Conservation (phyloP, 768 basidiomycete species). For the Paxillus ammoniavirescens region DNA sequence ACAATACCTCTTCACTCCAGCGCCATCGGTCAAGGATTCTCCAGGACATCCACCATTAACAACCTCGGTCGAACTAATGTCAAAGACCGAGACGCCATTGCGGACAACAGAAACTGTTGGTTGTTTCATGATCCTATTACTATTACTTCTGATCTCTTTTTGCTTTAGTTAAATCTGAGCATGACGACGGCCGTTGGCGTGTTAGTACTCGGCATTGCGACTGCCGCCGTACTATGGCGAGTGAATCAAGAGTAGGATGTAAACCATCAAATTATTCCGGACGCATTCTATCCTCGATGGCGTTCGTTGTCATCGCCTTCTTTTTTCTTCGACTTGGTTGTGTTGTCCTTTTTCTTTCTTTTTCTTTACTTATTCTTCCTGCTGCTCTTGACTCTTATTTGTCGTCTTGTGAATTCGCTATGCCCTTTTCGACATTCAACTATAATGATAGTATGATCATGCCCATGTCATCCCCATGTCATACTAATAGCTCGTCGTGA, state of each 20-base stretch:
- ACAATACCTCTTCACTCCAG: constrained; percentile 32
- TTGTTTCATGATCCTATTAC: constrained; percentile 19
- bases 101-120: constrained; percentile 28
- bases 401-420: constrained; percentile 23
- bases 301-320: constrained; percentile 11
- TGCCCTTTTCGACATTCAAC: constrained; percentile 13
- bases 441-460: constrained; percentile 17
- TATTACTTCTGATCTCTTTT: constrained; percentile 18
- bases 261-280: constrained; percentile 13
- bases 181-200: constrained; percentile 60
- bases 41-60: constrained; percentile 21
- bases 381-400: constrained; percentile 18
- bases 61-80: constrained; percentile 7
- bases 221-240: constrained; percentile 72
- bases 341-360: constrained; percentile 13
- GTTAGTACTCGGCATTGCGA: constrained; percentile 62
- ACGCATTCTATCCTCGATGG: constrained; percentile 10
- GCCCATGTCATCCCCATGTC: background rate
- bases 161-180: constrained; percentile 29
- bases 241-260: constrained; percentile 45
- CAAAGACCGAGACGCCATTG: constrained; percentile 16
- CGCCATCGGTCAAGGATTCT: constrained; percentile 29
- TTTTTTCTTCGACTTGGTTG: constrained; percentile 2
- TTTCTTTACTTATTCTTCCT: constrained; percentile 27
- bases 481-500: too few relatives aligned